Conservation (phyloP, 192 early-diverging fungal species). For the Coemansia nantahalensis region DNA sequence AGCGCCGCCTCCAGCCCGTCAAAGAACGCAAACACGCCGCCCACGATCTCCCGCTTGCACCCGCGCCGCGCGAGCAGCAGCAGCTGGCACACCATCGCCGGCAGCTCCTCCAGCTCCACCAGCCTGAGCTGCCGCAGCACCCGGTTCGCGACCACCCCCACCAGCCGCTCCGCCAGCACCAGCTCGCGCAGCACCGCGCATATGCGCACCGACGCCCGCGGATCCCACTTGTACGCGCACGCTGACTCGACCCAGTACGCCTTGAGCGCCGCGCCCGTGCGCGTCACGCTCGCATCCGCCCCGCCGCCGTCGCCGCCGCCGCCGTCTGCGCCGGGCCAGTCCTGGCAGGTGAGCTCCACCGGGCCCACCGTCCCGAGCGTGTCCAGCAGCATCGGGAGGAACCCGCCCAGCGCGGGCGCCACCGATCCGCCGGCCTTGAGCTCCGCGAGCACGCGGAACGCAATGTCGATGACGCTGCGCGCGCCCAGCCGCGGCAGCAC, state of each 20-base stretch:
- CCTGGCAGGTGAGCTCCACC: constrained; percentile 25
- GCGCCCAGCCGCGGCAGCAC: constrained; percentile 24
- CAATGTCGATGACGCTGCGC: constrained; percentile 29
- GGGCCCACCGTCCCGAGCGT: constrained; percentile 33
- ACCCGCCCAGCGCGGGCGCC: constrained; percentile 7
- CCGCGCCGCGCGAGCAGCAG: constrained; percentile 65
- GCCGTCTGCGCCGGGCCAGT: background rate
- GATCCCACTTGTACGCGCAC: constrained; percentile 42
- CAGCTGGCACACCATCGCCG: constrained; percentile 67
- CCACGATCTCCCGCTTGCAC: constrained; percentile 50
- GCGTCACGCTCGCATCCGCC: constrained; percentile 12
- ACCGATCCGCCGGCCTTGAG: constrained; percentile 34
- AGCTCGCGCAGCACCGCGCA: constrained; percentile 37
- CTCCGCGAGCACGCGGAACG: constrained; percentile 43
- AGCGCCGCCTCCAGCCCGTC: constrained; percentile 45
- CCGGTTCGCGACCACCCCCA: constrained; percentile 17
- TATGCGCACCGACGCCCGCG: constrained; percentile 23
- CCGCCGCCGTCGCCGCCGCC: background rate
- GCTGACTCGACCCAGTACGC: constrained; percentile 46
- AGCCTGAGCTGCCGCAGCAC: constrained; percentile 30
- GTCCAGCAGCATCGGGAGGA: constrained; percentile 43
- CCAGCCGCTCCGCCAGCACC: constrained; percentile 12
- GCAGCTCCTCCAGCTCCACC: constrained; percentile 49
- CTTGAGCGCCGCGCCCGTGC: constrained; percentile 29
- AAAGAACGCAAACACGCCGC: constrained; percentile 59